phyloP scores from a whole-genome alignment of 192 early-diverging fungal species.

The Rhizoclosmatium sp. region DNA sequence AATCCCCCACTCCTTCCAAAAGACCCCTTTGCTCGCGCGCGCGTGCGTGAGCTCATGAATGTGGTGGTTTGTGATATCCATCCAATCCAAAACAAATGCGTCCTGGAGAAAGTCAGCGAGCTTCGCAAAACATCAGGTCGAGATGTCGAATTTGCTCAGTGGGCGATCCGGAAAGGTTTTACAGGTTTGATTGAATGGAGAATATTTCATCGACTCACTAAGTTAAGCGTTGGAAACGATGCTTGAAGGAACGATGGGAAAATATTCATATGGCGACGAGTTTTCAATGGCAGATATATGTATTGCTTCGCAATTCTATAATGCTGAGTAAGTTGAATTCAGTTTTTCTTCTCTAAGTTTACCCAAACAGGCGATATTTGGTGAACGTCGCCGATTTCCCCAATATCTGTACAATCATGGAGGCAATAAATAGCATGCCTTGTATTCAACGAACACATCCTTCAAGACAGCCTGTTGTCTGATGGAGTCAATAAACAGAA shows the following conservation, averaged over 20 bases:
- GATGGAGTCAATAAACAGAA: neutral
- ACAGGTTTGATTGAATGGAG: neutral
- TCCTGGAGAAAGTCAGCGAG: neutral
- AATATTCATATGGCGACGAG: slow-evolving; percentile 3
- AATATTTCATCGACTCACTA: neutral
- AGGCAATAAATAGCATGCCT: neutral
- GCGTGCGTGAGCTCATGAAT: neutral
- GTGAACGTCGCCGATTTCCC: slow-evolving; percentile 12
- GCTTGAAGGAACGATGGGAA: neutral
- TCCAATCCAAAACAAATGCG: slow-evolving; percentile 9
- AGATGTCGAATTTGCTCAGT: slow-evolving; percentile 9
- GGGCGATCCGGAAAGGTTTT: slow-evolving; percentile 12
- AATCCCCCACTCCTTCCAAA: neutral
- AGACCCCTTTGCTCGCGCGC: slow-evolving; percentile 10
- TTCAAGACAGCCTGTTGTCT: neutral
- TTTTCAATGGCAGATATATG: slow-evolving; percentile 16
- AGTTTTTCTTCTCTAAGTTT: neutral
- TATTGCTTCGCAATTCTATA: slow-evolving; percentile 10
- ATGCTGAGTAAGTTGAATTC: slow-evolving; percentile 7
- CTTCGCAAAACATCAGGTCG: neutral
- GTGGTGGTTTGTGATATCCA: slow-evolving; percentile 15
- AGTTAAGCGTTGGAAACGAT: slow-evolving; percentile 10
- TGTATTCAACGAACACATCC: slow-evolving; percentile 19
- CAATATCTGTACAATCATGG: neutral
- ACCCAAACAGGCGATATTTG: neutral